Percentiles rank a stretch among this genome's conserved stretches.
These are phyloP conservation scores for Zygosaccharomyces sapae DNA, from an alignment of 1,139 yeast genomes.

Conservation along the genomic window DNA sequence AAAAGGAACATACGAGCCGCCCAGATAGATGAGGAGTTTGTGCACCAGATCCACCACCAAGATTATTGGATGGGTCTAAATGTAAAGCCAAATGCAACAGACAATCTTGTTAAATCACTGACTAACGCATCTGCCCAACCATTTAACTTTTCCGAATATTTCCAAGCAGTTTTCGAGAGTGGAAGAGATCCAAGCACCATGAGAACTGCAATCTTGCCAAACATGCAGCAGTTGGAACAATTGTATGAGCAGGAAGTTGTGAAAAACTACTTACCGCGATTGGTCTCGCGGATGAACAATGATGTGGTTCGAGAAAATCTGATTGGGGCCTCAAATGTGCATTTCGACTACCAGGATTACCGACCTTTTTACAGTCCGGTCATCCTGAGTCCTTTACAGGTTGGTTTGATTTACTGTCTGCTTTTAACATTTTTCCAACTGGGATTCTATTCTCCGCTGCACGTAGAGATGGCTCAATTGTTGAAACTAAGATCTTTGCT, in stretches of 20 bases:
- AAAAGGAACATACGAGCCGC: conserved; percentile 38
- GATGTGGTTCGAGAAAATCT: conserved; percentile 32
- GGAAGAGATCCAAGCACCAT: conserved; percentile 52
- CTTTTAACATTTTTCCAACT: conserved; percentile 62
- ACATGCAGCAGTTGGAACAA: conserved; percentile 37
- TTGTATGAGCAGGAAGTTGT: conserved; percentile 35
- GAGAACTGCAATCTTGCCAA: conserved; percentile 41
- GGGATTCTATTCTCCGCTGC: conserved; percentile 54
- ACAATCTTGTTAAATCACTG: conserved; percentile 39
- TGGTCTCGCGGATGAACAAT: conserved; percentile 16
- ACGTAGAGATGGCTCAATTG: conserved; percentile 45
- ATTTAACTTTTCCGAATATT: conserved; percentile 27
- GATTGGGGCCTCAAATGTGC: conserved; percentile 31
- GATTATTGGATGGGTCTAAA: conserved; percentile 54
- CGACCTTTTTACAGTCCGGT: conserved; percentile 50
- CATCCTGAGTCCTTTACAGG: conserved; percentile 61
- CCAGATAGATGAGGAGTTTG: conserved; percentile 39
- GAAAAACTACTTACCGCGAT: conserved; percentile 26
- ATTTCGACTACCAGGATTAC: conserved; percentile 43
- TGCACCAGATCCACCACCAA: conserved; percentile 44
- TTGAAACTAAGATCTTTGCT: conserved; percentile 46
- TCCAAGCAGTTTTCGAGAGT: conserved; percentile 45
- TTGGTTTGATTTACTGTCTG: conserved; percentile 71
- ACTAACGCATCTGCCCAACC: conserved; percentile 27
- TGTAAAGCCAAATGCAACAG: conserved; percentile 46